A percentile compares a stretch with the other conserved stretches of the same genome.
These are phyloP conservation scores for Yamadazyma triangularis DNA, from an alignment of 1,139 yeast species.

Conservation along the genomic window DNA sequence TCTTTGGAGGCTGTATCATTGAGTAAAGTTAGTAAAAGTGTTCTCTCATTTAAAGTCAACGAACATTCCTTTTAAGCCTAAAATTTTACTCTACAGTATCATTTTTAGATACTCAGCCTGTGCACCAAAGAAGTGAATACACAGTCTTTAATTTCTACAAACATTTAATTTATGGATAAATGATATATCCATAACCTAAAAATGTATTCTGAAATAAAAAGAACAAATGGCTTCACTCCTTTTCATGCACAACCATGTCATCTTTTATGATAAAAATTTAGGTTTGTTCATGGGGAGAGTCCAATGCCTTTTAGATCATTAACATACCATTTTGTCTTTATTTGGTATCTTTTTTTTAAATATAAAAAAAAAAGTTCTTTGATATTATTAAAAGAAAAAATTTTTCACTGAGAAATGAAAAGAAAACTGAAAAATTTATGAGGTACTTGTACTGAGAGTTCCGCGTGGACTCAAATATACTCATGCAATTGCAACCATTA, in stretches of 20 bases:
- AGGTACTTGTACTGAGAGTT: too few species aligned
- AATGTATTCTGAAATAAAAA: too few species aligned
- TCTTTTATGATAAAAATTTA: background rate
- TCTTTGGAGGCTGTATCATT: slow-evolving; percentile 67
- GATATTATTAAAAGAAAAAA: background rate
- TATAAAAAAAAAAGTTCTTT: background rate
- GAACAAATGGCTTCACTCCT: slow-evolving; percentile 4
- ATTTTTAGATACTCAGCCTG: slow-evolving; percentile 16
- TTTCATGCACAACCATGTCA: slow-evolving; percentile 1
- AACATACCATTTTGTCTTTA: slow-evolving; percentile 3
- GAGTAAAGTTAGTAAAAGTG: slow-evolving; percentile 33
- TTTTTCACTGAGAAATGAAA: slow-evolving; percentile 3
- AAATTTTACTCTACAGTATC: slow-evolving; percentile 16
- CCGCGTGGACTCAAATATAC: too few species aligned
- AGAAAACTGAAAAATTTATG: too few species aligned
- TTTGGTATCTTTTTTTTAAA: slow-evolving; percentile 1
- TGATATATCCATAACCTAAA: too few species aligned
- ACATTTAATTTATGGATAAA: too few species aligned
- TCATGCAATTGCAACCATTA: too few species aligned
- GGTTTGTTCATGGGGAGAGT: slow-evolving; percentile 2
- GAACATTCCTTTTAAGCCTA: slow-evolving; percentile 7
- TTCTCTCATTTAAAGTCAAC: slow-evolving; percentile 7
- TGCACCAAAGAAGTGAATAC: slow-evolving; percentile 15
- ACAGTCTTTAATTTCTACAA: slow-evolving; percentile 2
- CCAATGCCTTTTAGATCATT: slow-evolving; percentile 4